Evolutionary conservation across 1,139 yeast species (phyloP).

Genomic region (Yarrowia galli): DNA sequence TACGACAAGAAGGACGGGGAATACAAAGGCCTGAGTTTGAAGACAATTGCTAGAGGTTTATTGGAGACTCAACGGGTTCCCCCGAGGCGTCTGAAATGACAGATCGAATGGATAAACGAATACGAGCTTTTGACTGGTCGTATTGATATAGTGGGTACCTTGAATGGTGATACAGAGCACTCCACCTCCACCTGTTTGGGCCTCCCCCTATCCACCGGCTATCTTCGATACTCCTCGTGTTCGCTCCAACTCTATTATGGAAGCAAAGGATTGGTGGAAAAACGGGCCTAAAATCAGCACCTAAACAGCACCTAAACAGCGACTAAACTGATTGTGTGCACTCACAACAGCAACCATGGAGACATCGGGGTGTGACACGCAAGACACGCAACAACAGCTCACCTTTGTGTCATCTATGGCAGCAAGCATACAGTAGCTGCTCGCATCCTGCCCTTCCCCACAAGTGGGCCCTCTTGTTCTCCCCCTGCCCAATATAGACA

Average conservation of each 20-base stretch:
- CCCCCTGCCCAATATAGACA: constrained; percentile 7
- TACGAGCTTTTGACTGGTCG: no score
- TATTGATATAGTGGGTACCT: no score
- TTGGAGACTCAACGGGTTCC: no score
- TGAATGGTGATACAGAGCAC: no score
- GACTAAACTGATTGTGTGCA: background rate
- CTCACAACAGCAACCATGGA: background rate
- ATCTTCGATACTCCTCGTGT: background rate
- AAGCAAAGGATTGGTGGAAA: constrained; percentile 1
- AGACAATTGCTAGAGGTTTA: constrained; percentile 7
- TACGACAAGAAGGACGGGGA: background rate
- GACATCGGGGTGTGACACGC: background rate
- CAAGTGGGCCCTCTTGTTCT: background rate
- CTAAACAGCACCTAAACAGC: background rate
- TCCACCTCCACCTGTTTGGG: no score
- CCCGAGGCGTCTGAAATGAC: no score
- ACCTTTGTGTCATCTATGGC: background rate
- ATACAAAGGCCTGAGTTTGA: constrained; percentile 15
- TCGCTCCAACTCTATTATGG: constrained; percentile 6
- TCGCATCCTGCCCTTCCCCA: no score
- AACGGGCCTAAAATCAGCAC: constrained; percentile 6
- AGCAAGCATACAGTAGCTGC: background rate
- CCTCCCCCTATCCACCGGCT: no score
- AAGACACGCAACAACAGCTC: no score
- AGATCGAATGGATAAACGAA: no score